phyloP scores from a whole-genome alignment of 805 yeast species.

The Barnettozyma californica region DNA sequence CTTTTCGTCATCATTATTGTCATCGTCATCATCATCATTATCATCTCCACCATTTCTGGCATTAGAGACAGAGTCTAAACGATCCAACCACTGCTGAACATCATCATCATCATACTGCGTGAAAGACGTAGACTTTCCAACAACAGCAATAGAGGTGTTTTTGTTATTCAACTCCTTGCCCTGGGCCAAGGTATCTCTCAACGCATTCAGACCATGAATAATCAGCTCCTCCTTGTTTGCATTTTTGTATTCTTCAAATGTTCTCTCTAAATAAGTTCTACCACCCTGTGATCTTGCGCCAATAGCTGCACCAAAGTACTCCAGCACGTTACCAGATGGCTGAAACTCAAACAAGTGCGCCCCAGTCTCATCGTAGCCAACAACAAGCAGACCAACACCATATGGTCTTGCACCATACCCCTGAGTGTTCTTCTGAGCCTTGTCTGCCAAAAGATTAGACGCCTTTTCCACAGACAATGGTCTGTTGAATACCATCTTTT shows the following conservation, averaged over 20 bases:
- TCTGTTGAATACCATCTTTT: constrained; percentile 79
- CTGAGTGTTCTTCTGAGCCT: constrained; percentile 96
- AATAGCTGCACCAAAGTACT: constrained; percentile 89
- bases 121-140: constrained; percentile 76
- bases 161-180: constrained; percentile 83
- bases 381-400: constrained; percentile 90
- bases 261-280: constrained; percentile 89
- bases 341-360: constrained; percentile 92
- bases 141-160: constrained; percentile 88
- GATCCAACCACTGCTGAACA: constrained; percentile 78
- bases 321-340: constrained; percentile 91
- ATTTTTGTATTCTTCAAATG: constrained; percentile 60
- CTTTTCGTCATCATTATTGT: constrained; percentile 21
- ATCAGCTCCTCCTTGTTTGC: constrained; percentile 67
- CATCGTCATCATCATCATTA: constrained; percentile 20
- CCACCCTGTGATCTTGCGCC: constrained; percentile 99
- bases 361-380: constrained; percentile 91
- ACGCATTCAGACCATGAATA: constrained; percentile 80
- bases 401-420: constrained; percentile 95
- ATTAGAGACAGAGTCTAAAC: constrained; percentile 60
- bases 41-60: constrained; percentile 43
- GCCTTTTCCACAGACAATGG: constrained; percentile 81
- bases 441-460: constrained; percentile 83
- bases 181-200: constrained; percentile 90
- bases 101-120: constrained; percentile 76